Evolutionary conservation across 768 basidiomycete species (phyloP).

Genomic region (Pisolithus tinctorius): DNA sequence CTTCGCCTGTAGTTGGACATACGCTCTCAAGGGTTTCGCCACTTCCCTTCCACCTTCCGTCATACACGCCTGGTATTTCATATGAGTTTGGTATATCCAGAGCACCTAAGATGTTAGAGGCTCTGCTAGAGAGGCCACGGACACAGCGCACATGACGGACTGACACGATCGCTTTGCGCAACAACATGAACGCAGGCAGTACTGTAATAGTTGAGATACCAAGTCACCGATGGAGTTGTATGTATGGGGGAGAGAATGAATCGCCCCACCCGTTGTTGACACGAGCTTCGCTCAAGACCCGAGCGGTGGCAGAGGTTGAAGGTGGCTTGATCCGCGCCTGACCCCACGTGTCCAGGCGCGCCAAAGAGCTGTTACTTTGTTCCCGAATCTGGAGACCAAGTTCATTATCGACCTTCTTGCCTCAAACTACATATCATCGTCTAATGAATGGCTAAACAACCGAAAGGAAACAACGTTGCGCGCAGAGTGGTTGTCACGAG

Average conservation of each 20-base stretch:
- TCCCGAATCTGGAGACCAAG: no score
- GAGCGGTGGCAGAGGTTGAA: no score
- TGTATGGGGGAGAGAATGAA: not conserved
- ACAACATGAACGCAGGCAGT: conserved; percentile 12
- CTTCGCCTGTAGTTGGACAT: conserved; percentile 86
- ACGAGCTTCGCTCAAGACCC: no score
- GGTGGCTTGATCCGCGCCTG: no score
- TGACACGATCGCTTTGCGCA: conserved; percentile 12
- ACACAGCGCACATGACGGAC: conserved; percentile 16
- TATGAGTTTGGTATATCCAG: conserved; percentile 51
- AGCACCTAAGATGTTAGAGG: conserved; percentile 57
- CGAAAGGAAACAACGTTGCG: no score
- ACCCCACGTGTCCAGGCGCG: no score
- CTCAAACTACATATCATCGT: no score
- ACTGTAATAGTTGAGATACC: not conserved
- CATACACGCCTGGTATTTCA: conserved; percentile 70
- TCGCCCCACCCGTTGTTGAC: not conserved
- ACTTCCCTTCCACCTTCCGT: conserved; percentile 73
- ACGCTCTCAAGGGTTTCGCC: conserved; percentile 64
- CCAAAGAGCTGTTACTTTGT: no score
- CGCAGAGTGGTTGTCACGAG: no score
- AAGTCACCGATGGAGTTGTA: not conserved
- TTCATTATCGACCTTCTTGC: no score
- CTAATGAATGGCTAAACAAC: no score
- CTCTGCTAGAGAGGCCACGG: conserved; percentile 61